phyloP scores from a whole-genome alignment of 441 rosid species.

The Aleurites moluccanus region DNA sequence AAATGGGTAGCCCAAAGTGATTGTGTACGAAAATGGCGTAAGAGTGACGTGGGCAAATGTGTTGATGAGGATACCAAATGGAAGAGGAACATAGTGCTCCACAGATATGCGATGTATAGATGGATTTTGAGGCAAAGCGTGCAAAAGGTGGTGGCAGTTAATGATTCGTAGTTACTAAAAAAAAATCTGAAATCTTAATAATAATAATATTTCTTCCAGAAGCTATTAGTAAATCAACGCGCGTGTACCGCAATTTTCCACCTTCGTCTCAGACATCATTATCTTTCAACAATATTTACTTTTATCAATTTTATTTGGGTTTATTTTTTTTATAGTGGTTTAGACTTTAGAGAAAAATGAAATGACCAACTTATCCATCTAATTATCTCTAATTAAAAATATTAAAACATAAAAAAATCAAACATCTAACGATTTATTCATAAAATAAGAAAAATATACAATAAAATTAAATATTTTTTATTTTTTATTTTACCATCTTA shows the following conservation, averaged over 20 bases:
- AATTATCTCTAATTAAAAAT: too few relatives aligned
- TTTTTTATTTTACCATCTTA: too few relatives aligned
- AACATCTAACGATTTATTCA: too few relatives aligned
- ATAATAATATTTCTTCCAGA: background rate
- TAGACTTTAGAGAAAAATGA: too few relatives aligned
- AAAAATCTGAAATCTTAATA: background rate
- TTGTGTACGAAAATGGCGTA: constrained; percentile 11
- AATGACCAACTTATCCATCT: too few relatives aligned
- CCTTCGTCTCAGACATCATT: background rate
- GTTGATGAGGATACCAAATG: background rate
- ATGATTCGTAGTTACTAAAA: constrained; percentile 29
- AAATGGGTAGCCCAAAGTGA: background rate
- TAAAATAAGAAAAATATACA: too few relatives aligned
- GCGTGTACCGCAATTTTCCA: constrained; percentile 22
- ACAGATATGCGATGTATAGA: background rate
- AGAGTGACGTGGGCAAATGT: constrained; percentile 14
- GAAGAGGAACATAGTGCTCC: constrained; percentile 3
- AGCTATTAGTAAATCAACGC: background rate
- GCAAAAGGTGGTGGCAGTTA: constrained; percentile 34
- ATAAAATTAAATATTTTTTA: too few relatives aligned
- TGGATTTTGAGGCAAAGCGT: constrained; percentile 30
- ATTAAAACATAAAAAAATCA: too few relatives aligned
- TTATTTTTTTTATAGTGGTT: too few relatives aligned
- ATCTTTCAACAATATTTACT: background rate
- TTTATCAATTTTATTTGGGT: background rate